Percentiles rank a stretch among this genome's conserved stretches.
Conservation (phyloP, 192 early-diverging fungal species). For the Mortierella antarctica region DNA sequence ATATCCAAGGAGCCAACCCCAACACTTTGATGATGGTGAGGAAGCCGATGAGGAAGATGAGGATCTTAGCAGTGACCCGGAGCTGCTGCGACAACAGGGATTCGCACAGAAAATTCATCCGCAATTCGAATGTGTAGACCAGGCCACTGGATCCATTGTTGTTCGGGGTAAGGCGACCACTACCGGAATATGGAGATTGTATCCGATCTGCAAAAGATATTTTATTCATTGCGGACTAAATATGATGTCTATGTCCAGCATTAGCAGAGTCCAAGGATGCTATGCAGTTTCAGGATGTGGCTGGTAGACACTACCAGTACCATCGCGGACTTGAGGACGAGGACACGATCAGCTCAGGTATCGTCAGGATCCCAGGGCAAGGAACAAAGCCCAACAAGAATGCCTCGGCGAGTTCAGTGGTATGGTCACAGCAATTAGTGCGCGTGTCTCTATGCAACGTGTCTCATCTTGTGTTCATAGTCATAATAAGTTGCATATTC, state of each 20-base stretch:
- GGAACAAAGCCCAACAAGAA: slow-evolving; percentile 22
- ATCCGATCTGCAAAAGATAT: neutral
- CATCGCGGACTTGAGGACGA: slow-evolving; percentile 41
- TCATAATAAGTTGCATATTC: too few species aligned
- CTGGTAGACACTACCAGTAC: slow-evolving; percentile 23
- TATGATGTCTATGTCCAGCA: neutral
- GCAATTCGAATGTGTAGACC: neutral
- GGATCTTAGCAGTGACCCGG: too few species aligned
- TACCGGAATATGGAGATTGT: neutral
- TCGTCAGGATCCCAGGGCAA: slow-evolving; percentile 13
- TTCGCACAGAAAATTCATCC: too few species aligned
- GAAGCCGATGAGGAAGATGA: too few species aligned
- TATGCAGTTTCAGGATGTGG: slow-evolving; percentile 2
- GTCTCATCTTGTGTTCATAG: neutral
- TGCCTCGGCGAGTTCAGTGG: slow-evolving; percentile 9
- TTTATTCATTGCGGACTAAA: neutral
- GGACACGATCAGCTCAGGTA: slow-evolving; percentile 19
- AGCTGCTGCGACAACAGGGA: too few species aligned
- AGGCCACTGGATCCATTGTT: neutral
- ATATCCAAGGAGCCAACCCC: neutral
- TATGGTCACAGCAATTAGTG: neutral
- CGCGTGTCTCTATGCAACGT: neutral
- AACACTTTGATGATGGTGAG: neutral
- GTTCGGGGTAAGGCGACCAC: slow-evolving; percentile 1
- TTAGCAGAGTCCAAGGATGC: slow-evolving; percentile 7